These are phyloP conservation scores for Fusarium sp. DNA, from an alignment of 2,329 filamentous ascomycete species.

Conservation along the genomic window DNA sequence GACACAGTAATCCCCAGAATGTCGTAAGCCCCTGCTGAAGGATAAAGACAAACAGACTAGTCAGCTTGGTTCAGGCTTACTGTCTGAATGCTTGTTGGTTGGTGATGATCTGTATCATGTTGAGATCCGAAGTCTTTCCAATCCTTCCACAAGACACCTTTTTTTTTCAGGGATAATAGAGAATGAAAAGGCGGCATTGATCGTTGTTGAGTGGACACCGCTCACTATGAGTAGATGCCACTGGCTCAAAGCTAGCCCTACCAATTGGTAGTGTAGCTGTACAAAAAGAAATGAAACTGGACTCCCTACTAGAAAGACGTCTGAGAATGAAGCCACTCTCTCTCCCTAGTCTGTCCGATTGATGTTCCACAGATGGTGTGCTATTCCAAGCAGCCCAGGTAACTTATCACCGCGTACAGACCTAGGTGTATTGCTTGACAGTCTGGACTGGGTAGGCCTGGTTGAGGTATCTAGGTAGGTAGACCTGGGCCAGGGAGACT, in stretches of 20 bases:
- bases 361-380: conserved; percentile 40
- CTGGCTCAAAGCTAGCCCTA: conserved; percentile 26
- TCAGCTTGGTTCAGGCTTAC: conserved; percentile 11
- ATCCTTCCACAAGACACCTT: conserved; percentile 18
- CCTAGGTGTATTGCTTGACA: background rate
- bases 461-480: too few relatives aligned
- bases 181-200: conserved; percentile 32
- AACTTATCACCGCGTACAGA: background rate
- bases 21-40: conserved; percentile 39
- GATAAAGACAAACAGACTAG: conserved; percentile 13
- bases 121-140: conserved; percentile 28
- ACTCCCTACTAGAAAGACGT: conserved; percentile 1
- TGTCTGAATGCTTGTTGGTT: conserved; percentile 17
- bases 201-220: conserved; percentile 36
- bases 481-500: background rate
- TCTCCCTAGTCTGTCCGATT: conserved; percentile 27
- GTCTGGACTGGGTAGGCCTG: background rate
- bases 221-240: conserved; percentile 10
- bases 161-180: conserved; percentile 23
- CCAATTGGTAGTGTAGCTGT: conserved; percentile 15
- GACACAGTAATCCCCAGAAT: conserved; percentile 23
- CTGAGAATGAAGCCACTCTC: conserved; percentile 32
- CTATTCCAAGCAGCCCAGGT: conserved; percentile 19
- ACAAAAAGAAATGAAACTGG: conserved; percentile 25
- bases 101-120: conserved; percentile 24